A percentile compares a stretch with the other conserved stretches of the same genome.
phyloP scores from a whole-genome alignment of 2,329 filamentous ascomycete species.

The Curvularia spicifera region DNA sequence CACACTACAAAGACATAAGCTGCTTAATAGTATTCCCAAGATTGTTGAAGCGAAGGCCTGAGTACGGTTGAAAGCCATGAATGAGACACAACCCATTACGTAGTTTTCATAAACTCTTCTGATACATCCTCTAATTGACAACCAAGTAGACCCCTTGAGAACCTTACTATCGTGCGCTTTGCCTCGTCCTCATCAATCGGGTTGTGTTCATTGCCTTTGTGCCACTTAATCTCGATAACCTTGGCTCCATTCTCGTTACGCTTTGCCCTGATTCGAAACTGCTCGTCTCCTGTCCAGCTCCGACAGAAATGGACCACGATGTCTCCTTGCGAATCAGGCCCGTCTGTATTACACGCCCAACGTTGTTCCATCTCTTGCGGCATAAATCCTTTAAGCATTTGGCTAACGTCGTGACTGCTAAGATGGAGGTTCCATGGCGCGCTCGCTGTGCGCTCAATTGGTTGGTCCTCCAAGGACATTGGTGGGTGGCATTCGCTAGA shows the following conservation, averaged over 20 bases:
- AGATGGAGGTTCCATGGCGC: background rate
- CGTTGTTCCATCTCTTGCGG: background rate
- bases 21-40: background rate
- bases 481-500: background rate
- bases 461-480: background rate
- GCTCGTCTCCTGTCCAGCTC: background rate
- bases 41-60: background rate
- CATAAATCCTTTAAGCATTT: background rate
- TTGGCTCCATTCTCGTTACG: background rate
- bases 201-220: background rate
- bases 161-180: background rate
- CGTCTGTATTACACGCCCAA: background rate
- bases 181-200: background rate
- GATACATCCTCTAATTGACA: background rate
- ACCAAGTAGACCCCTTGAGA: background rate
- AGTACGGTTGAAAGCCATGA: background rate
- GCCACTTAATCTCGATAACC: background rate
- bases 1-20: background rate
- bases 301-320: background rate
- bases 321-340: background rate
- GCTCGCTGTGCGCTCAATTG: background rate
- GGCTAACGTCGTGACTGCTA: background rate
- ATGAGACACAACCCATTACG: background rate
- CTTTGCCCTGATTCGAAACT: background rate
- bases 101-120: background rate